Evolutionary conservation across 306 rosid genomes (phyloP), one percentile per base, ranked within the genome.

Genomic region (Cucumis cinereus): DNA sequence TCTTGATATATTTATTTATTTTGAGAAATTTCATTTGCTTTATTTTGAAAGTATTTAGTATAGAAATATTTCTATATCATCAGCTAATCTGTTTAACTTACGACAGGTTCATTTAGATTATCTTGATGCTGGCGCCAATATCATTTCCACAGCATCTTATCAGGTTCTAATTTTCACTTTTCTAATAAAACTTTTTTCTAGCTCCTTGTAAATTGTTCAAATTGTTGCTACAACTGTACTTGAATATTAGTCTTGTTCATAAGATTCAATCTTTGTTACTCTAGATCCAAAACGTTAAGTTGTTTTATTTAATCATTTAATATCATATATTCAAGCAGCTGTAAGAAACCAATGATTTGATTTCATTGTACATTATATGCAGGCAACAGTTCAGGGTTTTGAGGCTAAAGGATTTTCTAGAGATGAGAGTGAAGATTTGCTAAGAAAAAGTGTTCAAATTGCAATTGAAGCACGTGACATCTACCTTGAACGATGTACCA

Each of bases 321-420:
- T 59, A 24, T 23, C 15, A 28, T 5, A 14, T 24, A 60, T 26
- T 24, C 41, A 12, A 26, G 15, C 45, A 15, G 24, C 17, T 69
- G 36, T 45, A 23, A 71, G 58, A 16, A 13, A 71, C 10, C 35
- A 49, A 22, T 30, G 35, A 2, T 30, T 30, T 30, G 75, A 30
- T 71, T 71, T 49, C 59, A 49, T 49, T 49, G 58, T 54, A 10
- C 64, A 45, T 43, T 69, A 33, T 53, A 10, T 73, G 77, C 83
- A 94, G 98, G 98, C 97, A 7, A 94, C 98, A 19, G 54, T 94
- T 76, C 97, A 90, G 47, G 97, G 96, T 6, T 94, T 94, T 80
- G 97, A 87, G 82, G 97, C 94, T 45, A 87, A 89, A 73, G 98
- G 98, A 1, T 82, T 86, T 66, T 82, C 95, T 4, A 84, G 68